Evolutionary conservation across 306 rosid genomes (phyloP).

Genomic region (Cicer pinnatifidum): DNA sequence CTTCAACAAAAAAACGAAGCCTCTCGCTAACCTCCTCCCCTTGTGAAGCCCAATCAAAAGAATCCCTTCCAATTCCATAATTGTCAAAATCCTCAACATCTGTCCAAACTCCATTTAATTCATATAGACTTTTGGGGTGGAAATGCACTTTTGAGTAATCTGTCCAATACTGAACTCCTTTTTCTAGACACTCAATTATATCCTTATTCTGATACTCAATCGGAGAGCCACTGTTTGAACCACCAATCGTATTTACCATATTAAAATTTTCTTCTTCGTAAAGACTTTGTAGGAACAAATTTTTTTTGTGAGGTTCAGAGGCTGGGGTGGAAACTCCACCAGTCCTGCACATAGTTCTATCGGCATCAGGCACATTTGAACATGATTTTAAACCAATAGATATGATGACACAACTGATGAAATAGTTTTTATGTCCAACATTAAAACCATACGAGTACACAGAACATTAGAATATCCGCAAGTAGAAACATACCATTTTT

Average conservation of each 20-base stretch:
- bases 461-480: slow-evolving; percentile 31
- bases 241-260: slow-evolving; percentile 43
- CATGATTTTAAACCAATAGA: slow-evolving; percentile 24
- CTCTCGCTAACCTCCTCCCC: slow-evolving; percentile 85
- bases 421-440: slow-evolving; percentile 8
- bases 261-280: slow-evolving; percentile 55
- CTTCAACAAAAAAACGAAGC: slow-evolving; percentile 88
- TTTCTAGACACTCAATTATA: slow-evolving; percentile 68
- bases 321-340: slow-evolving; percentile 72
- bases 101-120: slow-evolving; percentile 72
- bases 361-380: slow-evolving; percentile 42
- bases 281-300: slow-evolving; percentile 78
- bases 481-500: slow-evolving; percentile 4
- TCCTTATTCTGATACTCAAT: slow-evolving; percentile 66
- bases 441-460: slow-evolving; percentile 19
- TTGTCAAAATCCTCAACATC: slow-evolving; percentile 65
- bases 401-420: slow-evolving; percentile 15
- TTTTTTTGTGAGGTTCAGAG: slow-evolving; percentile 61
- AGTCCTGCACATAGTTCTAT: slow-evolving; percentile 62
- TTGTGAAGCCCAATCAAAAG: slow-evolving; percentile 62
- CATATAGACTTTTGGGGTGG: slow-evolving; percentile 82
- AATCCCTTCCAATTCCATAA: slow-evolving; percentile 82
- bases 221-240: slow-evolving; percentile 37
- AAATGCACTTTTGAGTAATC: slow-evolving; percentile 94
- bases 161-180: slow-evolving; percentile 74